Base-by-base conservation (phyloP, 2,329 filamentous ascomycete genomes). In the Setomelanomma holmii region DNA sequence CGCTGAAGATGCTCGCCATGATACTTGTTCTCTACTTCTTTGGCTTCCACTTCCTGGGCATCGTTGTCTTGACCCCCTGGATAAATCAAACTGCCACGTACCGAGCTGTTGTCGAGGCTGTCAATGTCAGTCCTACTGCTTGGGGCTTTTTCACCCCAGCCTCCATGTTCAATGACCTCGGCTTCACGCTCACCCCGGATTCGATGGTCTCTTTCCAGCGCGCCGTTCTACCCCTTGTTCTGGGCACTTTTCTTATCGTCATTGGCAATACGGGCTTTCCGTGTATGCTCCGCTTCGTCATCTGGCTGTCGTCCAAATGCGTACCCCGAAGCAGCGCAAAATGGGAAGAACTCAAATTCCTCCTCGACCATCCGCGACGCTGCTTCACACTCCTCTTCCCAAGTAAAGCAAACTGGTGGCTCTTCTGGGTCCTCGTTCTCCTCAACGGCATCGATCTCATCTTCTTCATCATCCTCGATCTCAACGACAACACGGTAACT, bases 321-420 rank as follows among this genome's bases (percentile, higher is more conserved):
- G 83, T 87, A 0, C 87, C 89, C 3, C 77, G 76, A 21, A 83
- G 80, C 5, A 90, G 86, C 21, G 87, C 88, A 1, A 73, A 96
- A 1, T 96, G 90, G 86, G 93, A 99, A 73, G 93, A 97, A 72
- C 79, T 98, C 10, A 85, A 86, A 33, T 99, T 99, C 66, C 79
- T 99, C 17, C 84, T 99, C 1, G 93, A 98, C 67, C 95, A 99
- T 64, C 95, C 95, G 0, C 89, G 95, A 69, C 89, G 95, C 48
- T 99, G 95, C 76, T 99, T 99, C 69, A 99, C 95, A 0, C 80
- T 99, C 12, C 80, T 99, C 0, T 99, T 99, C 63, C 95, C 95
- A 0, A 88, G 89, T 0, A 87, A 86, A 47, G 91, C 93, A 1
- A 98, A 91, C 1, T 98, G 95, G 95, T 96, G 92, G 91, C 81